Base-by-base conservation (phyloP, 495 filamentous ascomycete genomes). In the Aspergillus leporis region DNA sequence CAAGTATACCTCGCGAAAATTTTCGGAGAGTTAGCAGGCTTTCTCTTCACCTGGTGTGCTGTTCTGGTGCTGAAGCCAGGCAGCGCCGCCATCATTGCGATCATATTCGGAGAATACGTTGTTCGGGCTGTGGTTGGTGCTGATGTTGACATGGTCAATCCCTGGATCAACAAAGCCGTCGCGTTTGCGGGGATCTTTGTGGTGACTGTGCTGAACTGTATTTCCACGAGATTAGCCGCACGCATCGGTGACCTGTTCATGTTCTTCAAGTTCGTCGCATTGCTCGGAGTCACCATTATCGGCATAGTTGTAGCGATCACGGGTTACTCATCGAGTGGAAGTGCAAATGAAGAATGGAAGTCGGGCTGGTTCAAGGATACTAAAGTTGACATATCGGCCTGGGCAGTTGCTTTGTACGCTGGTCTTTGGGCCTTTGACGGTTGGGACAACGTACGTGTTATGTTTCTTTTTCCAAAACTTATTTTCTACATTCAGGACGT, bases 361-460 rank as follows among this genome's bases (percentile, higher is more conserved):
- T 86, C 81, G 2, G 85, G 86, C 13, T 98, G 95, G 94, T 97
- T 98, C 66, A 86, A 92, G 58, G 89, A 87, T 40, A 96, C 92
- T 12, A 89, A 78, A 62, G 82, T 83, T n/a, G 86, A 91, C 69
- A 81, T 87, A 16, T 91, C 88, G 16, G 86, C 85, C 61, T 95
- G 90, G 87, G 92, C 92, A 16, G 90, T 98, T 52, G 94, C 94
- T 4, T 71, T 98, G 57, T 98, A 98, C 72, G 93, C 92, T 25
- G 94, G 94, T 10, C 79, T 98, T 2, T 98, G 94, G 94, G 94
- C 94, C 3, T 98, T 93, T 74, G 94, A 98, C 67, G 94, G 94
- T 19, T 98, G 94, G 94, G 94, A 98, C 69, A 98, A 98, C 72
- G 93, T 94, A 74, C 77, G 89, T 79, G 30, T 31, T 34, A 56